Conservation (phyloP, 1,284 basidiomycete species). For the Ganoderma boninense region DNA sequence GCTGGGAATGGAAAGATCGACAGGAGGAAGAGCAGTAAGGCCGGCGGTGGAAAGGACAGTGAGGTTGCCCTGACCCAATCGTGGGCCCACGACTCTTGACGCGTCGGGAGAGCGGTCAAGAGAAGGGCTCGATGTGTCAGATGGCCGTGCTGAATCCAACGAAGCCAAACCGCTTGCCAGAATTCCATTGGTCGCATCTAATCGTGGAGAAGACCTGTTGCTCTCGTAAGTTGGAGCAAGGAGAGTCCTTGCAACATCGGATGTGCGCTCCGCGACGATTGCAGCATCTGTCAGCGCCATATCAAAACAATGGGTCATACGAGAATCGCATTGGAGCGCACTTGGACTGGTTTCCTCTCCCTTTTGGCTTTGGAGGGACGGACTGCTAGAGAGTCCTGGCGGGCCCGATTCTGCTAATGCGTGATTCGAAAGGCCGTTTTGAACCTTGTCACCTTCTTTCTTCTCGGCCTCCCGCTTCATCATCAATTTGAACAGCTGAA, state of each 20-base stretch:
- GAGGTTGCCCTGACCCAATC: conserved; percentile 41
- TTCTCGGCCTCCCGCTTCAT: conserved; percentile 86
- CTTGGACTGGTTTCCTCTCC: conserved; percentile 12
- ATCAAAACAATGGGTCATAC: neutral
- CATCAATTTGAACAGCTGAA: conserved; percentile 85
- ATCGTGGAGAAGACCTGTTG: conserved; percentile 21
- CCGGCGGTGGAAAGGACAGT: conserved; percentile 39
- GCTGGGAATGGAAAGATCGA: conserved; percentile 33
- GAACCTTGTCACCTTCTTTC: conserved; percentile 53
- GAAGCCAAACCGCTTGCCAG: conserved; percentile 10
- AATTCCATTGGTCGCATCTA: conserved; percentile 6
- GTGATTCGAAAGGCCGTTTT: conserved; percentile 23
- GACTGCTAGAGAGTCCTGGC: conserved; percentile 22
- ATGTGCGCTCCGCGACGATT: conserved; percentile 11
- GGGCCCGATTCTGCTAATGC: conserved; percentile 19
- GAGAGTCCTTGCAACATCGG: conserved; percentile 12
- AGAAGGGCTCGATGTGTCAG: conserved; percentile 32
- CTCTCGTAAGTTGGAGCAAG: conserved; percentile 13
- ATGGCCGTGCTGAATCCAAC: conserved; percentile 18
- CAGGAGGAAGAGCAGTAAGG: conserved; percentile 25
- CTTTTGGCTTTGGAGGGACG: conserved; percentile 23
- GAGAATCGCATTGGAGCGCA: neutral
- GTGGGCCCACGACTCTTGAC: conserved; percentile 45
- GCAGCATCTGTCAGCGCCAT: conserved; percentile 12
- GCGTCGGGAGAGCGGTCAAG: conserved; percentile 36